Evolutionary conservation across 2,329 filamentous ascomycete species (phyloP).

Genomic region (Pestalotiopsis sp.): DNA sequence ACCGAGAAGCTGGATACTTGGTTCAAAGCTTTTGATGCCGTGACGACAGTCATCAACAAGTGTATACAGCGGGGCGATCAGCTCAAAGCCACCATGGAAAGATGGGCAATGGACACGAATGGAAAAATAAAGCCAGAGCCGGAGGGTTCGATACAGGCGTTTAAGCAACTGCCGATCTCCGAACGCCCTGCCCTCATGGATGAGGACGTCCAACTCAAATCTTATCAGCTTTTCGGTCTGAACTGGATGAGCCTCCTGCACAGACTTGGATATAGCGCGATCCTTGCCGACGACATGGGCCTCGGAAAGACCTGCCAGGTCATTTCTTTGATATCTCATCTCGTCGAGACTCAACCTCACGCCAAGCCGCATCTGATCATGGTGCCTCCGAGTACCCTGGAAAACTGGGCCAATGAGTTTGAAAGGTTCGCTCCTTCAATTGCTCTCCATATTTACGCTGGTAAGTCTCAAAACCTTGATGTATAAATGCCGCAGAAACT

Average conservation of each 20-base stretch:
- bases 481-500: background rate
- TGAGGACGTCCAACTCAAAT: slow-evolving; percentile 77
- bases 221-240: slow-evolving; percentile 91
- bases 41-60: slow-evolving; percentile 38
- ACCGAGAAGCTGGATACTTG: slow-evolving; percentile 46
- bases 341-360: slow-evolving; percentile 65
- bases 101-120: slow-evolving; percentile 33
- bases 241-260: slow-evolving; percentile 93
- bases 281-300: slow-evolving; percentile 97
- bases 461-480: background rate
- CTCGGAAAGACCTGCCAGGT: slow-evolving; percentile 96
- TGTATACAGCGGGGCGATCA: slow-evolving; percentile 51
- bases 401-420: slow-evolving; percentile 96
- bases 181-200: slow-evolving; percentile 79
- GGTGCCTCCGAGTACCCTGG: slow-evolving; percentile 89
- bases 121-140: slow-evolving; percentile 33
- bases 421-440: slow-evolving; percentile 80
- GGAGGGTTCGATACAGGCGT: slow-evolving; percentile 26
- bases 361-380: slow-evolving; percentile 80
- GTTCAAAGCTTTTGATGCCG: slow-evolving; percentile 47
- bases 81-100: slow-evolving; percentile 29
- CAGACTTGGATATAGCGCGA: slow-evolving; percentile 78
- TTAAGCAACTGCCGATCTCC: slow-evolving; percentile 45
- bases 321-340: slow-evolving; percentile 85
- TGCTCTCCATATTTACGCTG: slow-evolving; percentile 69